Percentiles rank a stretch among this genome's conserved stretches.
Conservation (phyloP, 2,329 filamentous ascomycete genomes). For the Beauveria sp. region DNA sequence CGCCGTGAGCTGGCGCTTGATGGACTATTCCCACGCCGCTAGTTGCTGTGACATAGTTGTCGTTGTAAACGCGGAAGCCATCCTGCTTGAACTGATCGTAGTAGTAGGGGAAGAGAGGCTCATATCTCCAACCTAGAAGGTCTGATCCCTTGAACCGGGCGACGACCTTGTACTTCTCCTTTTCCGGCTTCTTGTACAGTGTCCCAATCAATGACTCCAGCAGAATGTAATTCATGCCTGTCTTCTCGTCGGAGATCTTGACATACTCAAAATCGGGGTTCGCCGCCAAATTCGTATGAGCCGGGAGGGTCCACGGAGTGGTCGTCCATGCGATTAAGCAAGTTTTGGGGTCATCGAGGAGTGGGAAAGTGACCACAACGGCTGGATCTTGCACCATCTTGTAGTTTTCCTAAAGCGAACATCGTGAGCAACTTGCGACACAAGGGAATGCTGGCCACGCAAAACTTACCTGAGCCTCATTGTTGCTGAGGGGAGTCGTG, state of each 20-base stretch:
- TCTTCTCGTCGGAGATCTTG: constrained; percentile 59
- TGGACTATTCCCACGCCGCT: constrained; percentile 71
- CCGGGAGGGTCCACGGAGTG: constrained; percentile 69
- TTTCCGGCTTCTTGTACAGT: constrained; percentile 72
- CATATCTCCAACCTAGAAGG: constrained; percentile 65
- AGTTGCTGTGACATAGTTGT: constrained; percentile 63
- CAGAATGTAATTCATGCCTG: constrained; percentile 61
- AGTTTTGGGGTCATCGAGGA: constrained; percentile 56
- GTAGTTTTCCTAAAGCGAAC: too few relatives aligned
- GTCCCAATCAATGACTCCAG: constrained; percentile 51
- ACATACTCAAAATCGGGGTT: constrained; percentile 75
- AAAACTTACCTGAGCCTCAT: constrained; percentile 44
- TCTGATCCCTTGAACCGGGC: constrained; percentile 59
- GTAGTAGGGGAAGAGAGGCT: constrained; percentile 66
- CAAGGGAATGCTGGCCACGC: too few relatives aligned
- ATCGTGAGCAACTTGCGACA: too few relatives aligned
- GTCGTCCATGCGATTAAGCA: constrained; percentile 53
- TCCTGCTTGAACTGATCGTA: constrained; percentile 54
- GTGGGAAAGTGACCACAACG: constrained; percentile 62
- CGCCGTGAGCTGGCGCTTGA: constrained; percentile 67
- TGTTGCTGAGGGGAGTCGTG: constrained; percentile 64
- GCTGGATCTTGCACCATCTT: constrained; percentile 47
- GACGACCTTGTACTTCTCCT: constrained; percentile 65
- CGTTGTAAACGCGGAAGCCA: constrained; percentile 59
- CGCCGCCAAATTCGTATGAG: constrained; percentile 57